phyloP scores from a whole-genome alignment of 306 rosid genomes.

The Clitoria ternatea region DNA sequence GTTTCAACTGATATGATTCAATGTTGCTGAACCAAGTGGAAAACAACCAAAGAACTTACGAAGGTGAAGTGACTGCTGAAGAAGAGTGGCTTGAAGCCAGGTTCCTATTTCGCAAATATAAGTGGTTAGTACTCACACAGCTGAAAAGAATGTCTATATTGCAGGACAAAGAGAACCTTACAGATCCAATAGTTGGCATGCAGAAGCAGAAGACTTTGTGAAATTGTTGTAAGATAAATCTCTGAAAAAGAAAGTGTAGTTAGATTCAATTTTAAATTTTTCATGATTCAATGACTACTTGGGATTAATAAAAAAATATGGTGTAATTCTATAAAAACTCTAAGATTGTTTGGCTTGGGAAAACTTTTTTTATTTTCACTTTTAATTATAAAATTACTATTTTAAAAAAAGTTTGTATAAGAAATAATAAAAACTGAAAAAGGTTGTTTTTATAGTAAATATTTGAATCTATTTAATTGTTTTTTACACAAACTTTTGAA shows the following conservation, averaged over 20 bases:
- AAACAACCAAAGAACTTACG: slow-evolving; percentile 37
- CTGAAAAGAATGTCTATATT: background rate
- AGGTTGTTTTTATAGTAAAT: no score
- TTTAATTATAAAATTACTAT: no score
- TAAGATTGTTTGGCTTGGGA: no score
- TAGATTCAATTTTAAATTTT: background rate
- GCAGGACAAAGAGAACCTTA: slow-evolving; percentile 29
- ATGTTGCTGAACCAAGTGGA: background rate
- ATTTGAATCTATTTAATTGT: no score
- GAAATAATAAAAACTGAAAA: no score
- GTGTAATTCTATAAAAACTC: background rate
- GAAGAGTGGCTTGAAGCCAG: slow-evolving; percentile 54
- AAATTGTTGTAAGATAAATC: slow-evolving; percentile 87
- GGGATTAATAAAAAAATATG: background rate
- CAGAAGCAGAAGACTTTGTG: slow-evolving; percentile 26
- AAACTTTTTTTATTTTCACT: no score
- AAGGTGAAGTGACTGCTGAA: slow-evolving; percentile 21
- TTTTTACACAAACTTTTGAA: no score
- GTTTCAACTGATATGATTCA: background rate
- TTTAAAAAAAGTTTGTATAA: no score
- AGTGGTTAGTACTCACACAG: background rate
- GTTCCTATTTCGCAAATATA: slow-evolving; percentile 46
- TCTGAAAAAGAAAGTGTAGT: slow-evolving; percentile 36
- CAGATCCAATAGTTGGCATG: slow-evolving; percentile 40
- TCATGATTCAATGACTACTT: background rate